Percentiles rank a stretch among this genome's conserved stretches.
Conservation (phyloP, 176 grass and related monocot genomes). For the Zoysia japonica region DNA sequence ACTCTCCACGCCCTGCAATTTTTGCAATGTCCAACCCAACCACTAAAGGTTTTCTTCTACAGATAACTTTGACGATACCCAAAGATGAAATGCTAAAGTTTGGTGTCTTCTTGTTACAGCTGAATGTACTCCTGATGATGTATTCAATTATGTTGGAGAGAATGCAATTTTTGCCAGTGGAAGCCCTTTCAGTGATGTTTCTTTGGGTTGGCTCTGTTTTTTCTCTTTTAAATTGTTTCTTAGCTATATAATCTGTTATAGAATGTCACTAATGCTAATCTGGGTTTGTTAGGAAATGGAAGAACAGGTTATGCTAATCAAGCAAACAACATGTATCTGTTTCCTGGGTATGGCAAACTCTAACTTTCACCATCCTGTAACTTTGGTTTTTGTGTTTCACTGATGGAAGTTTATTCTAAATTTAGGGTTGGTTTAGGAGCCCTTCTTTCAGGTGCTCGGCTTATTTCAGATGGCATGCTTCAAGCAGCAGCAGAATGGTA, state of each 20-base stretch:
- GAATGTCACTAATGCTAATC: constrained; percentile 19
- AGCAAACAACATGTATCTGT: constrained; percentile 99
- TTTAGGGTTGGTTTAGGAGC: constrained; percentile 95
- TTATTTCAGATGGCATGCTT: constrained; percentile 93
- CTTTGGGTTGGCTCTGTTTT: constrained; percentile 61
- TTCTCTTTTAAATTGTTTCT: constrained; percentile 26
- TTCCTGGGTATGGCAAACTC: constrained; percentile 81
- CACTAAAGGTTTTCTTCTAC: constrained; percentile 58
- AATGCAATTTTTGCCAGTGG: constrained; percentile 95
- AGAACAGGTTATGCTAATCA: constrained; percentile 79
- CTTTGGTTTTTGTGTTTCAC: constrained; percentile 25
- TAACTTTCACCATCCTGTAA: not conserved
- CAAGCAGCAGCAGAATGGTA: constrained; percentile 95
- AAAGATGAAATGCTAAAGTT: constrained; percentile 31
- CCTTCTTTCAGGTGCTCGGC: constrained; percentile 82
- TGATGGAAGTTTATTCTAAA: constrained; percentile 43
- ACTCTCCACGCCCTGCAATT: constrained; percentile 80
- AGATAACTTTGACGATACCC: constrained; percentile 2
- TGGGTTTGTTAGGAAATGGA: constrained; percentile 56
- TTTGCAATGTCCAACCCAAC: constrained; percentile 99
- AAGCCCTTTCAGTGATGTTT: constrained; percentile 83
- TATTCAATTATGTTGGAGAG: constrained; percentile 88
- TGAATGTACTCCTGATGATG: constrained; percentile 92
- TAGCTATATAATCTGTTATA: not conserved
- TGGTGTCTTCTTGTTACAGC: constrained; percentile 51